Percentiles rank a stretch among this genome's conserved stretches.
These are phyloP conservation scores for Ophiostoma piceae DNA, from an alignment of 2,329 filamentous ascomycete genomes.

Conservation along the genomic window DNA sequence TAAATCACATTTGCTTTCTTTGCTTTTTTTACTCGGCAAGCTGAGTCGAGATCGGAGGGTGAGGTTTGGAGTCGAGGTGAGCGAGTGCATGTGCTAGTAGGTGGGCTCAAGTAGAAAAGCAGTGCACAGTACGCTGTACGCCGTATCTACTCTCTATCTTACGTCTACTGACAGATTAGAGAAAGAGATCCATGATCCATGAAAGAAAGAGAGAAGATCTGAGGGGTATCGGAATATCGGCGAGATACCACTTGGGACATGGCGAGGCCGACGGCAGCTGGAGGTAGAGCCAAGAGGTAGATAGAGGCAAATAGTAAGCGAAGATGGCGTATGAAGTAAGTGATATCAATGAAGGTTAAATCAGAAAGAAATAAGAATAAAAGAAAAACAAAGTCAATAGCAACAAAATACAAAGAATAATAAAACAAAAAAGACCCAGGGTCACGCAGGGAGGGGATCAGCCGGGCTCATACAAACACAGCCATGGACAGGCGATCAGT, in stretches of 20 bases:
- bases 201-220: background rate
- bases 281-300: background rate
- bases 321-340: background rate
- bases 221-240: background rate
- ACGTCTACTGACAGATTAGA: too few relatives aligned
- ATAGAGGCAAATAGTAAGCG: background rate
- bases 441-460: conserved; percentile 7
- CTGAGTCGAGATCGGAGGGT: background rate
- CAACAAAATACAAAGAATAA: background rate
- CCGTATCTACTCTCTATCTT: too few relatives aligned
- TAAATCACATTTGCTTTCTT: conserved; percentile 9
- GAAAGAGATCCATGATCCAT: too few relatives aligned
- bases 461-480: background rate
- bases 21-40: conserved; percentile 8
- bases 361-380: conserved; percentile 1
- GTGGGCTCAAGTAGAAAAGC: background rate
- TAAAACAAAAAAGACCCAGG: background rate
- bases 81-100: background rate
- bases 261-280: background rate
- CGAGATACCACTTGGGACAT: conserved; percentile 6
- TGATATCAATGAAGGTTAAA: background rate
- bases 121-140: background rate
- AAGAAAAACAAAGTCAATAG: background rate
- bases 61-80: background rate
- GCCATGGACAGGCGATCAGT: background rate